Evolutionary conservation across 805 yeast genomes (phyloP), one percentile per base, ranked within the genome.

Genomic region (Phaffomyces opuntiae): DNA sequence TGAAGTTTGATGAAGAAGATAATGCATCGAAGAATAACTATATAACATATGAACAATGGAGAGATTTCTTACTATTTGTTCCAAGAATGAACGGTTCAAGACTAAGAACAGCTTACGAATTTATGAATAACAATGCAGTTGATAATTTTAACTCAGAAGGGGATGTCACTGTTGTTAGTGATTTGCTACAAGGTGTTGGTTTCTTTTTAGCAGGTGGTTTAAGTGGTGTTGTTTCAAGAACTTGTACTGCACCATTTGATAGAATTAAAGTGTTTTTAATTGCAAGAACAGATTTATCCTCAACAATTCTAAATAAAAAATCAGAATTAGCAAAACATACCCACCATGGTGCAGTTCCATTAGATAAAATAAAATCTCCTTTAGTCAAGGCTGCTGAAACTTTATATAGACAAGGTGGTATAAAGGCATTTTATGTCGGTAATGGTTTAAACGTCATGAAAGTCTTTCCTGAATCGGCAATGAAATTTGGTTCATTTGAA

Each of bases 161-260:
- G 62, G 98, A 91, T 65, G 88, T 90, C 50, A 83, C 95, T 0
- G 73, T 91, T 34, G 81, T 83, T 38, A 81, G 80, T 60, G 95
- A 87, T 51, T 75, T 86, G 44, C 66, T 86, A 42, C 80, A 84
- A 59, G 96, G 96, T 31, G 74, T 88, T 50, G 96, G 97, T 1
- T 93, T 80, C 64, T 93, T 93, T 59, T 66, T 90, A 32, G 96
- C 96, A 2, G 99, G 99, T 36, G 99, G 99, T 0, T 64, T 90
- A 19, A 86, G 96, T 2, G 99, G 99, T 2, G 99, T 91, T 2
- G 84, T 93, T 5, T 88, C 96, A 13, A 80, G 99, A 66, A 89
- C 98, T 0, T 84, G 93, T 56, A 93, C 99, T 0, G 99, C 98
- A 0, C 99, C 99, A 11, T 87, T 93, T 52, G 99, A 93, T 64